A percentile compares a stretch with the other conserved stretches of the same genome.
phyloP scores from a whole-genome alignment of 306 rosid genomes.

The Castanea mollissima region DNA sequence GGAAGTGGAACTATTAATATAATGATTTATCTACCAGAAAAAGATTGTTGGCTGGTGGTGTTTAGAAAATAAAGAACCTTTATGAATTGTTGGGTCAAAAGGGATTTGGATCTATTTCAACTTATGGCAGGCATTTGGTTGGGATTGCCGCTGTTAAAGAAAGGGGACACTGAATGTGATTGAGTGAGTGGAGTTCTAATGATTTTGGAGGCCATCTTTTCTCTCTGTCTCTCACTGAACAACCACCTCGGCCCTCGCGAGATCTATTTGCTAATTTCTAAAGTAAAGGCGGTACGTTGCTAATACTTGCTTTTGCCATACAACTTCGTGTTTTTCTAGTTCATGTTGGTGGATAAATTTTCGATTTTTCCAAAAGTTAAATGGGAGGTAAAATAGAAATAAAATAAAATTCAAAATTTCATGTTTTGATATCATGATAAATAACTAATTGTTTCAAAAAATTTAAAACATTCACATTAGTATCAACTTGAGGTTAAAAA shows the following conservation, averaged over 20 bases:
- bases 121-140: slow-evolving; percentile 5
- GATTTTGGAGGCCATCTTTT: slow-evolving; percentile 18
- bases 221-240: not conserved
- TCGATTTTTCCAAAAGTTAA: too few relatives aligned
- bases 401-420: too few relatives aligned
- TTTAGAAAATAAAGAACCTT: slow-evolving; percentile 7
- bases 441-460: too few relatives aligned
- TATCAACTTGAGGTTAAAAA: too few relatives aligned
- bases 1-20: slow-evolving; percentile 4
- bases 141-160: slow-evolving; percentile 33
- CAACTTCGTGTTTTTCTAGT: not conserved
- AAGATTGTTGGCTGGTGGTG: slow-evolving; percentile 24
- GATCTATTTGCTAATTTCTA: too few relatives aligned
- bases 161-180: slow-evolving; percentile 58
- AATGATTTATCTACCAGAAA: slow-evolving; percentile 25
- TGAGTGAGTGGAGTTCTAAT: slow-evolving; percentile 55
- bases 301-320: not conserved
- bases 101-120: not conserved
- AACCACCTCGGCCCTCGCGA: too few relatives aligned
- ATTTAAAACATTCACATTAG: too few relatives aligned
- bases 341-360: not conserved
- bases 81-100: slow-evolving; percentile 18
- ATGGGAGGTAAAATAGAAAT: too few relatives aligned
- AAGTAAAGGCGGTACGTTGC: too few relatives aligned
- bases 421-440: too few relatives aligned